phyloP scores from a whole-genome alignment of 1,284 basidiomycete species.

The Rhodotorula glutinis region DNA sequence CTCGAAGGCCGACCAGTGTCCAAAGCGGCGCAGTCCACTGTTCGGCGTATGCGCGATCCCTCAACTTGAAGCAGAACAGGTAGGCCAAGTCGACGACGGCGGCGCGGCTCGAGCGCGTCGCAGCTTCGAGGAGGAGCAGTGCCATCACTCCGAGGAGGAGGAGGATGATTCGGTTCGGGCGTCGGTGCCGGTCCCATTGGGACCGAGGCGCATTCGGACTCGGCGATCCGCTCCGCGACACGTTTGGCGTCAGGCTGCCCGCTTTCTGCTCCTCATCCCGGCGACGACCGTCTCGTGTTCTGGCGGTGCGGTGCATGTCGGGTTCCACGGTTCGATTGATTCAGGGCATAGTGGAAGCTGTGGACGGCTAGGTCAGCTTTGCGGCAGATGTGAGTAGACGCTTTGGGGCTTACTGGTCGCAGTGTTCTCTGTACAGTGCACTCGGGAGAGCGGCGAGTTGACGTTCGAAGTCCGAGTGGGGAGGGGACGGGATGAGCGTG shows the following conservation, averaged over 20 bases:
- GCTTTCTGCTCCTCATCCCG: not conserved
- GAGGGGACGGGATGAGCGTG: too few relatives aligned
- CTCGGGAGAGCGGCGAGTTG: too few relatives aligned
- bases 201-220: not conserved
- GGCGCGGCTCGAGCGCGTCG: not conserved
- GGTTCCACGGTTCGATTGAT: too few relatives aligned
- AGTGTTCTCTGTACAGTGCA: too few relatives aligned
- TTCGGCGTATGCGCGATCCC: conserved; percentile 28
- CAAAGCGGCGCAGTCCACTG: conserved; percentile 20
- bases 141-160: not conserved
- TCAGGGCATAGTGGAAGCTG: too few relatives aligned
- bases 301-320: too few relatives aligned
- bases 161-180: not conserved
- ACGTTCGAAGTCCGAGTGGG: too few relatives aligned
- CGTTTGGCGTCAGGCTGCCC: not conserved
- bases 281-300: not conserved
- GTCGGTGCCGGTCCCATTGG: not conserved
- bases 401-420: too few relatives aligned
- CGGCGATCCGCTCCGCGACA: conserved; percentile 1
- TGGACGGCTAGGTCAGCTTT: too few relatives aligned
- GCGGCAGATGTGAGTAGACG: too few relatives aligned
- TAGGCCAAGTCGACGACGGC: conserved; percentile 14
- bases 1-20: conserved; percentile 24
- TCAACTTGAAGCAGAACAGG: conserved; percentile 37
- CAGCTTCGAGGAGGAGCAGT: not conserved